phyloP scores from a whole-genome alignment of 805 yeast genomes.

The Millerozyma miso region DNA sequence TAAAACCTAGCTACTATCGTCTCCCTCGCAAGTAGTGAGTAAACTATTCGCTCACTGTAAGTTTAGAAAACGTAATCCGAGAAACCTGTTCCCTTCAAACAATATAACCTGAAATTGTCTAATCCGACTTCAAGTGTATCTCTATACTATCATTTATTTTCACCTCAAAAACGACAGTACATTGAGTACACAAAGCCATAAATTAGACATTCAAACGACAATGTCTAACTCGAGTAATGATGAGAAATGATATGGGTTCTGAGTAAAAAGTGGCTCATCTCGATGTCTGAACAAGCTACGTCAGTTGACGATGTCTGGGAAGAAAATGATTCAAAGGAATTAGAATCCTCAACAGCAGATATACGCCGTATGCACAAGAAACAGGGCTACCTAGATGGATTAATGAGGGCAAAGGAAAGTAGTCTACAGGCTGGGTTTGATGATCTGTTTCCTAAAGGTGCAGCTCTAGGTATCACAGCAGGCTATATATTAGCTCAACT shows the following conservation, averaged over 20 bases:
- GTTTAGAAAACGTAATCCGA: background rate
- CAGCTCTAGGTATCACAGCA: constrained; percentile 57
- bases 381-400: constrained; percentile 82
- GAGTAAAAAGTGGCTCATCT: too few species aligned
- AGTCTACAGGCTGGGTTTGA: constrained; percentile 81
- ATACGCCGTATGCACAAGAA: constrained; percentile 62
- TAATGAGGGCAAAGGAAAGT: constrained; percentile 61
- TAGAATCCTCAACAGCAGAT: constrained; percentile 17
- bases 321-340: constrained; percentile 19
- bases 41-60: background rate
- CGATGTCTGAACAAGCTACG: background rate
- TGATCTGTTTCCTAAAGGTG: constrained; percentile 72
- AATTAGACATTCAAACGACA: too few species aligned
- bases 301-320: constrained; percentile 27
- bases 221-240: too few species aligned
- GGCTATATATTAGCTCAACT: constrained; percentile 61
- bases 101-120: too few species aligned
- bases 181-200: background rate
- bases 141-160: background rate
- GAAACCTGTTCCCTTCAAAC: background rate
- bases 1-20: too few species aligned
- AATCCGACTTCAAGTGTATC: too few species aligned
- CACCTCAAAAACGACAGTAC: background rate
- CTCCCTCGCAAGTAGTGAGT: too few species aligned
- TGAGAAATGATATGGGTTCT: too few species aligned